Percentiles rank a stretch among this genome's conserved stretches.
These are phyloP conservation scores for Collybiopsis luxurians DNA, from an alignment of 768 basidiomycete species.

Conservation along the genomic window DNA sequence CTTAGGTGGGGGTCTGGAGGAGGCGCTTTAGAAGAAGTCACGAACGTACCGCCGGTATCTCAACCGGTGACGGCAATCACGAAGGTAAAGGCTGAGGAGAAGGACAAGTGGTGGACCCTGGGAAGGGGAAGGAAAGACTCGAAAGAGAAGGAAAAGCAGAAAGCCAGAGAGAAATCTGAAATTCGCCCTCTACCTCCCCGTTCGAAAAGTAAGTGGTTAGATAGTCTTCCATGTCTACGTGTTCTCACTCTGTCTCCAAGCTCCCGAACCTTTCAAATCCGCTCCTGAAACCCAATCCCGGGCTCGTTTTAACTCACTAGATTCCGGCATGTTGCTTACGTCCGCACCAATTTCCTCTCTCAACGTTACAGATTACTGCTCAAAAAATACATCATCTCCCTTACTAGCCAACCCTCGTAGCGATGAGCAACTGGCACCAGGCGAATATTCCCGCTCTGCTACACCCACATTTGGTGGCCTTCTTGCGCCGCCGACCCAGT, in stretches of 20 bases:
- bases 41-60: constrained; percentile 43
- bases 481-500: constrained; percentile 32
- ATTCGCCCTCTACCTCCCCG: constrained; percentile 23
- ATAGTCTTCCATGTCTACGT: background rate
- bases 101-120: constrained; percentile 81
- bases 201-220: constrained; percentile 33
- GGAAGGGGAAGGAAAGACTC: constrained; percentile 72
- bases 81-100: constrained; percentile 32
- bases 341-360: background rate
- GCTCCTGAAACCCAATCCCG: constrained; percentile 25
- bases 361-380: constrained; percentile 1
- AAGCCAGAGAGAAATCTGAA: constrained; percentile 17
- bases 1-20: constrained; percentile 42
- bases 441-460: constrained; percentile 28
- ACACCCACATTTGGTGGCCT: constrained; percentile 35
- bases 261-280: constrained; percentile 41
- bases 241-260: constrained; percentile 23
- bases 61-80: constrained; percentile 16
- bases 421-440: background rate
- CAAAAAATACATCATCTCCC: constrained; percentile 3
- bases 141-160: constrained; percentile 53
- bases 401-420: background rate
- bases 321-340: constrained; percentile 20
- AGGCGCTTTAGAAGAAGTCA: constrained; percentile 50
- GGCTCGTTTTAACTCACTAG: constrained; percentile 65